phyloP scores from a whole-genome alignment of 208 protist species.

The Porcisia deanei region DNA sequence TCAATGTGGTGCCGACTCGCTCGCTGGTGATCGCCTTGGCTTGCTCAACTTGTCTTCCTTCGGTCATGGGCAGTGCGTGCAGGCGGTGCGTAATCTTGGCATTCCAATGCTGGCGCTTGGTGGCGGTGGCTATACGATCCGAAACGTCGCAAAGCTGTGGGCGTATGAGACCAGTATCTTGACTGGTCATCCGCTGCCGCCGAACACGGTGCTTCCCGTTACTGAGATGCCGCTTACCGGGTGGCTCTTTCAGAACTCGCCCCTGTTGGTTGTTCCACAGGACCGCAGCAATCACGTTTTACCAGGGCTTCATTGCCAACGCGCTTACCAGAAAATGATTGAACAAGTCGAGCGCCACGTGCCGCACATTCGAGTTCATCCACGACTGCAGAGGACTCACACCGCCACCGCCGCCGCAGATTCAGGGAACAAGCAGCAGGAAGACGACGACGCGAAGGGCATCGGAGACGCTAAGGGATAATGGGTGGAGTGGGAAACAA shows the following conservation, averaged over 20 bases:
- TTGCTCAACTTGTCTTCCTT: conserved; percentile 92
- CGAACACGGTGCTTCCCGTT: conserved; percentile 69
- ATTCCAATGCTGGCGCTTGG: conserved; percentile 97
- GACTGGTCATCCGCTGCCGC: conserved; percentile 62
- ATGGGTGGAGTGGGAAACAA: neutral
- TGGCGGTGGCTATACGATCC: conserved; percentile 99
- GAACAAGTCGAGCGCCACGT: conserved; percentile 80
- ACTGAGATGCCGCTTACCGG: conserved; percentile 69
- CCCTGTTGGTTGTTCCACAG: conserved; percentile 69
- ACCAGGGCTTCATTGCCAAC: conserved; percentile 67
- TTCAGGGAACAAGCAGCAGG: neutral
- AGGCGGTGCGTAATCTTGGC: conserved; percentile 91
- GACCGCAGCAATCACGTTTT: conserved; percentile 73
- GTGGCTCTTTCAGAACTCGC: conserved; percentile 84
- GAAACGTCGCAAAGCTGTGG: conserved; percentile 99
- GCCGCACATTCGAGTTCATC: conserved; percentile 52
- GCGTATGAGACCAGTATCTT: conserved; percentile 92
- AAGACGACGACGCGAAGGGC: conserved; percentile 7
- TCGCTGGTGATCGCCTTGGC: conserved; percentile 97
- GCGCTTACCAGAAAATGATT: conserved; percentile 58
- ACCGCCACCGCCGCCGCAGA: neutral
- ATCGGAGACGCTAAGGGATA: neutral
- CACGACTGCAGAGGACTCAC: conserved; percentile 11
- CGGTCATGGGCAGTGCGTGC: conserved; percentile 95
- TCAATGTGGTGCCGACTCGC: conserved; percentile 99